A percentile compares a stretch with the other conserved stretches of the same genome.
These are phyloP conservation scores for Elsinoe batatas DNA, from an alignment of 2,329 filamentous ascomycete genomes.

Conservation along the genomic window DNA sequence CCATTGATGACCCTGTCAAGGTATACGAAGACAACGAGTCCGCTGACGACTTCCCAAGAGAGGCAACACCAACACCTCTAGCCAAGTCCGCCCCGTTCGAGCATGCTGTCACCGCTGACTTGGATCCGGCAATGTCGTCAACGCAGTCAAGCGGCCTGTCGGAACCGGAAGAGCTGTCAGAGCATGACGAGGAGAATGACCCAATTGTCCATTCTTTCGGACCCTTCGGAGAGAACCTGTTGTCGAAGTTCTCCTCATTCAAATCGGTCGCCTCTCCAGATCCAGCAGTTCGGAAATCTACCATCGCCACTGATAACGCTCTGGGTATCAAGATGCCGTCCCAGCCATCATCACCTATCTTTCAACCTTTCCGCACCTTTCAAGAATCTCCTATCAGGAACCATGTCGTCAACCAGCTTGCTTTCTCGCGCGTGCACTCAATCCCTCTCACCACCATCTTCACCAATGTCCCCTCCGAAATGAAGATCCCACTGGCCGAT, in stretches of 20 bases:
- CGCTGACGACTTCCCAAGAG: conserved; percentile 38
- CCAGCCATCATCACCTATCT: conserved; percentile 12
- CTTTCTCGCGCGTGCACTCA: conserved; percentile 84
- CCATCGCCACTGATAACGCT: conserved; percentile 22
- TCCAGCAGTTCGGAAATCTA: conserved; percentile 26
- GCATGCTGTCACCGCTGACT: background rate
- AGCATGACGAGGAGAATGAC: conserved; percentile 89
- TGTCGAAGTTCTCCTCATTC: conserved; percentile 73
- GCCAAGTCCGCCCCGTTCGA: background rate
- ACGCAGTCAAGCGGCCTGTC: conserved; percentile 16
- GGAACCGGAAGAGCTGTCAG: conserved; percentile 54
- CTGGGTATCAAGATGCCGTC: conserved; percentile 22
- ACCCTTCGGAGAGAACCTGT: conserved; percentile 75
- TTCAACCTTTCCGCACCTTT: conserved; percentile 19
- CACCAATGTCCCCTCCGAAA: conserved; percentile 64
- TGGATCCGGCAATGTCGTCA: background rate
- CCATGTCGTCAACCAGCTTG: conserved; percentile 89
- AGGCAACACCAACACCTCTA: conserved; percentile 13
- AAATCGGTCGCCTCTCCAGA: conserved; percentile 55
- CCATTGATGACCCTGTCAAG: conserved; percentile 44
- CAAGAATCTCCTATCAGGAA: conserved; percentile 52
- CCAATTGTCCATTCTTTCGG: conserved; percentile 87
- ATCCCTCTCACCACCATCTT: conserved; percentile 84
- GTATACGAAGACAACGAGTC: conserved; percentile 64
- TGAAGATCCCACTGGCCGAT: conserved; percentile 22